A percentile compares a stretch with the other conserved stretches of the same genome.
phyloP scores from a whole-genome alignment of 1,284 basidiomycete species.

The Exobasidium rhododendri region DNA sequence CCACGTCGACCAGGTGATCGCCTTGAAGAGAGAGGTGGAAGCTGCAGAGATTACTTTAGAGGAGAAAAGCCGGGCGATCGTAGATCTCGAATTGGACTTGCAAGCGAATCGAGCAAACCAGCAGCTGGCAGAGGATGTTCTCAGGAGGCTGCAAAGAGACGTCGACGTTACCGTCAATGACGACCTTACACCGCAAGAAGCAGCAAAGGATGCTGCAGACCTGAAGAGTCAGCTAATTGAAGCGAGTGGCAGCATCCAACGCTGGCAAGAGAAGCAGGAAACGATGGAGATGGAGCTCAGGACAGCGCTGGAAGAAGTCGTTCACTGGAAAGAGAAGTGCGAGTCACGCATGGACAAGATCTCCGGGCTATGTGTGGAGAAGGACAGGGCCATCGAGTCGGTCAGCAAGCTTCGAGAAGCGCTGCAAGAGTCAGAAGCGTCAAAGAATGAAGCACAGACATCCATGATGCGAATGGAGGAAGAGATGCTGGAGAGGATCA shows the following conservation, averaged over 20 bases:
- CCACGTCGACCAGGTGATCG: background rate
- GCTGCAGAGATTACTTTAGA: background rate
- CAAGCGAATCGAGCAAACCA: background rate
- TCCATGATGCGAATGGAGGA: background rate
- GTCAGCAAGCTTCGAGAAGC: background rate
- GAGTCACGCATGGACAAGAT: background rate
- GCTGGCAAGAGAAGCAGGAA: background rate
- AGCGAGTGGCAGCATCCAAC: background rate
- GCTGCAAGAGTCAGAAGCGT: background rate
- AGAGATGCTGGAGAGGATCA: background rate
- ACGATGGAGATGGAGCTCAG: background rate
- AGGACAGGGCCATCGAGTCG: background rate
- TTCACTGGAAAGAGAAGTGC: background rate
- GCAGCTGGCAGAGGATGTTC: background rate
- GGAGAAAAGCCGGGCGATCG: background rate
- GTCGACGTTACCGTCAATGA: background rate
- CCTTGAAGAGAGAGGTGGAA: background rate
- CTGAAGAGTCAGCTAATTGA: background rate
- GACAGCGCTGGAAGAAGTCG: background rate
- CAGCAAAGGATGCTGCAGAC: background rate
- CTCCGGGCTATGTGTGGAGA: background rate
- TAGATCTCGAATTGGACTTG: background rate
- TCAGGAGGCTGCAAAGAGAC: background rate
- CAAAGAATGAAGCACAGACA: background rate
- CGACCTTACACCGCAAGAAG: background rate